Base-by-base conservation (phyloP, 1,284 basidiomycete genomes). In the Puccinia polysora region DNA sequence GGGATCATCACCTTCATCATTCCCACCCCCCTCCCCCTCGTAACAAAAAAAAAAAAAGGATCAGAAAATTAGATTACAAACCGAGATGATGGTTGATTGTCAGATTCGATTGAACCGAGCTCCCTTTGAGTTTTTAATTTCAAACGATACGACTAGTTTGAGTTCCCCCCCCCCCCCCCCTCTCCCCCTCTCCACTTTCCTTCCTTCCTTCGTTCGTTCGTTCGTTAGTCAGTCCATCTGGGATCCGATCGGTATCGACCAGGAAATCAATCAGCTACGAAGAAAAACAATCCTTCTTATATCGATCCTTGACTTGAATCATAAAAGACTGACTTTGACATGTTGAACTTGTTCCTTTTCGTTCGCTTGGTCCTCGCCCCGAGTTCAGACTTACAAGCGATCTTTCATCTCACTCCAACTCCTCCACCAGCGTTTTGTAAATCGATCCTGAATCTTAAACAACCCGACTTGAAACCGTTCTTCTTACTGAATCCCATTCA, bases 41-140 rank as follows among this genome's bases (percentile, higher is more conserved):
- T 43, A 6, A 38, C 7, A 38, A 38, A 15, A 18, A n/a, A 6
- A n/a, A 56, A n/a, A 47, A 25, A 12, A 68, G 67, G 56, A 69
- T 59, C n/a, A 32, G 12, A 69, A 69, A 45, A 55, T 69, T 23
- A 30, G 28, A 59, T 18, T 69, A 15, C 38, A 55, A 38, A 45
- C 67, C 12, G 67, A 69, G 23, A 55, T 69, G 40, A 45, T 60
- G 5, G 23, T 60, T 32, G 40, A 58, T 56, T 45, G 55, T n/a
- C 67, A 69, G 43, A 58, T 69, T 49, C 38, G 56, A 25, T 38
- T 69, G 30, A 55, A 53, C 23, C 67, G 67, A 30, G 53, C 56
- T 14, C 67, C 67, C 5, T 69, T 69, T 47, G 67, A 69, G n/a
- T 69, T 69, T 30, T 34, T 69, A 3, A 59, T 69, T 20, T 58